phyloP scores from a whole-genome alignment of 1,284 basidiomycete genomes.

The Pseudozyma tsukubaensis region DNA sequence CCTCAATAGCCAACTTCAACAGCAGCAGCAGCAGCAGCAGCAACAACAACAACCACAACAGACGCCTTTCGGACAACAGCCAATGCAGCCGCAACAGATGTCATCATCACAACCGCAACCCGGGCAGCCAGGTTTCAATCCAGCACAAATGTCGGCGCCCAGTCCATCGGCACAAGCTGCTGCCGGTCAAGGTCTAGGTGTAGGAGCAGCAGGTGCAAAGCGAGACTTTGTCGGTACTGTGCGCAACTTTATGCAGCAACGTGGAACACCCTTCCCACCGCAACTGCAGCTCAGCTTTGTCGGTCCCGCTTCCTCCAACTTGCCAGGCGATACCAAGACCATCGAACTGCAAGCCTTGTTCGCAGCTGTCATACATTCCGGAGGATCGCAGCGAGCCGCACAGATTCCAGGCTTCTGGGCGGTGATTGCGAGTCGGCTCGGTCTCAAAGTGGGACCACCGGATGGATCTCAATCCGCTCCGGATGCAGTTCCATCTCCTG shows the following conservation, averaged over 20 bases:
- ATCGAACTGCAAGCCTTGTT: constrained; percentile 61
- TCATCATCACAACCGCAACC: constrained; percentile 23
- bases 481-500: constrained; percentile 50
- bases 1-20: constrained; percentile 8
- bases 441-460: constrained; percentile 55
- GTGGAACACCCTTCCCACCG: constrained; percentile 54
- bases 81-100: constrained; percentile 37
- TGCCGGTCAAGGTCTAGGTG: constrained; percentile 7
- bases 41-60: constrained; percentile 22
- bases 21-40: constrained; percentile 20
- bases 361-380: constrained; percentile 53
- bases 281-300: constrained; percentile 53
- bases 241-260: constrained; percentile 57
- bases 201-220: constrained; percentile 20
- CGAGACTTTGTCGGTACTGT: constrained; percentile 60
- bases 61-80: constrained; percentile 14
- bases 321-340: constrained; percentile 55
- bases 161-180: constrained; percentile 21
- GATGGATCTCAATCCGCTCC: constrained; percentile 40
- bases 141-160: constrained; percentile 25
- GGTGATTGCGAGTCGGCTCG: constrained; percentile 56
- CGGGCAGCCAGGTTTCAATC: constrained; percentile 35
- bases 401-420: constrained; percentile 61
- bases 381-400: constrained; percentile 55
- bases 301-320: constrained; percentile 51